Base-by-base conservation (phyloP, 1,284 basidiomycete species). In the Gomphus bonarii region DNA sequence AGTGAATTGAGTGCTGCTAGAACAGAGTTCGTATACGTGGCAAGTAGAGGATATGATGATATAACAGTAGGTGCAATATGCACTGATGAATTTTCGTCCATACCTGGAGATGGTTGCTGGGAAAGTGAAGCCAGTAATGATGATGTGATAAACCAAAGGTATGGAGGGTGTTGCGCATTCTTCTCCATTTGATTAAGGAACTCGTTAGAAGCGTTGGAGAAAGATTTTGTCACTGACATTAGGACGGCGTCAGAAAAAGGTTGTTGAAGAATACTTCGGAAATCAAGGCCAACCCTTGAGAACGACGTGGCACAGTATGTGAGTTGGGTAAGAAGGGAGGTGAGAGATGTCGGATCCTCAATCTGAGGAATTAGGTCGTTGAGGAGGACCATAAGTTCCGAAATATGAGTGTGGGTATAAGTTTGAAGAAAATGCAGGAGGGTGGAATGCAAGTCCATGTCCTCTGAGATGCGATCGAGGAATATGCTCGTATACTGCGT, bases 291-390 rank as follows among this genome's bases (percentile, higher is more conserved):
- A n/a, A 92, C 80, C n/a, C 92, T 82, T 0, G 89, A 79, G 65
- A 95, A 95, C 0, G 93, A 91, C n/a, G 85, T 82, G 4, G 90
- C 84, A 67, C 92, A 95, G 70, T 97, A 97, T 9, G 89, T 88
- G 48, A 97, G 79, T 65, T 97, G 94, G 0, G 93, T 94, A 55
- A 95, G 80, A 50, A 97, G 78, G 8, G 92, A 87, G 1, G 87
- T 84, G 50, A 95, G 79, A 1, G 86, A 75, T 0, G 85, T 77
- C 0, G 88, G 77, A 54, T 84, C 79, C 70, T 67, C 66, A 49
- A 79, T 66, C 55, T 77, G 74, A 0, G 77, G 71, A 65, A 83
- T 66, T 55, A 75, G 64, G 2, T 53, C 7, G 81, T 71, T 3
- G 82, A 77, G 58, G 91, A 75, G 22, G 90, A 76, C 48, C 80